Evolutionary conservation across 768 basidiomycete species (phyloP).

Genomic region (Leccinellum rugosiceps): DNA sequence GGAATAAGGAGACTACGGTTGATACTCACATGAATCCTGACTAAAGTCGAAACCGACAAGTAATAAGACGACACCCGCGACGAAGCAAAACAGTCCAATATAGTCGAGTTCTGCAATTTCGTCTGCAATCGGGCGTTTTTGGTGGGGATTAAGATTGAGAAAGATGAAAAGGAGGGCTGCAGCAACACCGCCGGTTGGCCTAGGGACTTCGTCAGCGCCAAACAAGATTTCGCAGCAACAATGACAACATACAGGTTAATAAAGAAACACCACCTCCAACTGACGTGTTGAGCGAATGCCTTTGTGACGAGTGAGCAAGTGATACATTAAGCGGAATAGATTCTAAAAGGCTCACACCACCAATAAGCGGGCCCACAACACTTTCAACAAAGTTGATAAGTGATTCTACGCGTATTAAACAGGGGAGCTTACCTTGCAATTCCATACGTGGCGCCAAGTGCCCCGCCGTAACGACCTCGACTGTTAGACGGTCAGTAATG

Average conservation of each 20-base stretch:
- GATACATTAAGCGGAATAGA: not conserved
- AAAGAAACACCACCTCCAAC: conserved; percentile 86
- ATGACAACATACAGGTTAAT: conserved; percentile 59
- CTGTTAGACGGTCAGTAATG: conserved; percentile 35
- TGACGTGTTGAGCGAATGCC: conserved; percentile 70
- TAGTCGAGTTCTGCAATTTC: conserved; percentile 73
- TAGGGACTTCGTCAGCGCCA: conserved; percentile 24
- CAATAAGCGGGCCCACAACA: conserved; percentile 77
- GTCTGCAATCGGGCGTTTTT: conserved; percentile 51
- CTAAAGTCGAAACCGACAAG: conserved; percentile 73
- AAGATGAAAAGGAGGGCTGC: conserved; percentile 63
- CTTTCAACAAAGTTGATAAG: conserved; percentile 26
- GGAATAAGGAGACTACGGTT: not conserved
- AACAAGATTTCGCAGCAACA: not conserved
- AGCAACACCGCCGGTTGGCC: conserved; percentile 72
- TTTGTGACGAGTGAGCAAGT: conserved; percentile 4
- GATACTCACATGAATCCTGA: conserved; percentile 57
- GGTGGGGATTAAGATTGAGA: conserved; percentile 76
- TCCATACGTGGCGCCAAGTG: conserved; percentile 78
- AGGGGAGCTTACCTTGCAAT: conserved; percentile 42
- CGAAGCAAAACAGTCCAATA: conserved; percentile 58
- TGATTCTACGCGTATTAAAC: not conserved
- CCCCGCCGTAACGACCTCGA: conserved; percentile 75
- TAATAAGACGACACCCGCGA: conserved; percentile 62
- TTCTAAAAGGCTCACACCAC: conserved; percentile 54